Percentiles rank a stretch among this genome's conserved stretches.
These are phyloP conservation scores for Termitomyces sp. DNA, from an alignment of 768 basidiomycete species.

Conservation along the genomic window DNA sequence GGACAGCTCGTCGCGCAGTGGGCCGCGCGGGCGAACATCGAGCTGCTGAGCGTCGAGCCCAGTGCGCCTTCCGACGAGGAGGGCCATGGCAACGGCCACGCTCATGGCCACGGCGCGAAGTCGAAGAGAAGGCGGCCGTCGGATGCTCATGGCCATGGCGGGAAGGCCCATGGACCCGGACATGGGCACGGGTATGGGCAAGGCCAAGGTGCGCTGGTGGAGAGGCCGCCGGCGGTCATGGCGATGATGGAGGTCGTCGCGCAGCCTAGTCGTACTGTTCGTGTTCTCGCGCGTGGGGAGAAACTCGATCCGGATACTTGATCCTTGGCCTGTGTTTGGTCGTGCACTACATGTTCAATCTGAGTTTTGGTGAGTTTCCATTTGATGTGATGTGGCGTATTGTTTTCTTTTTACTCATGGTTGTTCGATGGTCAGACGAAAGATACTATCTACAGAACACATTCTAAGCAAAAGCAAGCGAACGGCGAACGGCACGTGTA, in stretches of 20 bases:
- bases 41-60: conserved; percentile 52
- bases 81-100: neutral
- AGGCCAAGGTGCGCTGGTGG: conserved; percentile 49
- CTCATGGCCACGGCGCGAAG: neutral
- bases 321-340: neutral
- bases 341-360: neutral
- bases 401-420: neutral
- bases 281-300: conserved; percentile 82
- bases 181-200: conserved; percentile 4
- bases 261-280: conserved; percentile 70
- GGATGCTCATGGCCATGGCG: neutral
- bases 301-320: conserved; percentile 57
- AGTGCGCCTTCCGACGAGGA: conserved; percentile 29
- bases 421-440: too few species aligned
- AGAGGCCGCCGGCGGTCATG: conserved; percentile 73
- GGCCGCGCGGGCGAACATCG: conserved; percentile 62
- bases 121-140: neutral
- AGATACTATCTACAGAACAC: conserved; percentile 2
- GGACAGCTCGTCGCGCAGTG: conserved; percentile 64
- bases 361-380: neutral
- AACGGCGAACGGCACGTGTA: neutral
- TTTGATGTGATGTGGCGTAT: neutral
- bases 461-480: neutral
- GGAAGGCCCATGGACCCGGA: neutral
- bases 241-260: conserved; percentile 79